These are phyloP conservation scores for Parathielavia appendiculata DNA, from an alignment of 495 filamentous ascomycete genomes.

Conservation along the genomic window DNA sequence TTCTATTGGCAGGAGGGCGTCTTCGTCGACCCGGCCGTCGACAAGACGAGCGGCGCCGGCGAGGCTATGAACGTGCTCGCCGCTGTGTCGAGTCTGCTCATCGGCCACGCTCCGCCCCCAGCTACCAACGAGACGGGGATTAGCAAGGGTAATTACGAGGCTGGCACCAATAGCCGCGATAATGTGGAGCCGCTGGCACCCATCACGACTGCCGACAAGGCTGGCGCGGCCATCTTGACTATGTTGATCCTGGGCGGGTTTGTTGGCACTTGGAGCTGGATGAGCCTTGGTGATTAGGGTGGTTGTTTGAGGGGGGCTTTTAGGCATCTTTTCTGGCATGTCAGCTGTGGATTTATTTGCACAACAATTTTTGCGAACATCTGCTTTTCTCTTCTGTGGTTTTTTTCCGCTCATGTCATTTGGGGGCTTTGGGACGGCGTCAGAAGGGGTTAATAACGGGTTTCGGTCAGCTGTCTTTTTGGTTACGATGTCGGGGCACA, in stretches of 20 bases:
- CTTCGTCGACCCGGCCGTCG: conserved; percentile 65
- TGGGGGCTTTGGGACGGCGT: conserved; percentile 8
- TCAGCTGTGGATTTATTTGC: neutral
- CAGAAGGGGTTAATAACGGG: conserved; percentile 4
- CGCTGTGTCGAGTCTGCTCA: conserved; percentile 53
- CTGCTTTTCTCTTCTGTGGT: neutral
- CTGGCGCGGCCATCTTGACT: conserved; percentile 29
- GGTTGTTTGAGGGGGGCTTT: neutral
- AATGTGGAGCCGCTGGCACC: conserved; percentile 8
- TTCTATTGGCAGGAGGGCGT: conserved; percentile 42
- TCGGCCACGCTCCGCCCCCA: conserved; percentile 24
- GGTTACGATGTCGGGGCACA: neutral
- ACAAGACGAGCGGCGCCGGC: conserved; percentile 55
- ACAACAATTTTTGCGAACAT: neutral
- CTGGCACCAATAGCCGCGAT: conserved; percentile 21
- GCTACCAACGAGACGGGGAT: conserved; percentile 27
- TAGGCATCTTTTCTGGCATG: neutral
- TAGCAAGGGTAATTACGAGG: conserved; percentile 25
- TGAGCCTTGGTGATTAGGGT: conserved; percentile 30
- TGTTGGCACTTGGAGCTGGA: conserved; percentile 26
- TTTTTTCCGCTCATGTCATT: neutral
- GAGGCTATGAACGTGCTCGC: conserved; percentile 65
- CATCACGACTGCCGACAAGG: conserved; percentile 27
- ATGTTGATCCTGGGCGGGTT: conserved; percentile 22
- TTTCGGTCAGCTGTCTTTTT: neutral